Evolutionary conservation across 1,139 yeast genomes (phyloP).

Genomic region (Diutina pseudorugosa): DNA sequence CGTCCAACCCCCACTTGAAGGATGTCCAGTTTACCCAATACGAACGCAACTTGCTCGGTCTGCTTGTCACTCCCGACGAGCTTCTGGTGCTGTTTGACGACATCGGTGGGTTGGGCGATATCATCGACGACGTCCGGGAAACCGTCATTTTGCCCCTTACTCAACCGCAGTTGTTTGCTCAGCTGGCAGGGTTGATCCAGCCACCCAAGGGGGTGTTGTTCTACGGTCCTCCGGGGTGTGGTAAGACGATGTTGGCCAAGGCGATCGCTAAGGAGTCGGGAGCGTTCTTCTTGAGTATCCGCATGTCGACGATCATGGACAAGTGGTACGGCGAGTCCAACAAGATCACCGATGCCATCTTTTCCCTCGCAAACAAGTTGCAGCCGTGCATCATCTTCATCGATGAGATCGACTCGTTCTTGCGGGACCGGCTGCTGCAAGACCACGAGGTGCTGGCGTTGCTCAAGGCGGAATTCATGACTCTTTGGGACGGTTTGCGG

Average conservation of each 20-base stretch:
- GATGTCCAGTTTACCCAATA: slow-evolving; percentile 53
- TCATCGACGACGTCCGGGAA: slow-evolving; percentile 77
- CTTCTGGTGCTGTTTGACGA: slow-evolving; percentile 64
- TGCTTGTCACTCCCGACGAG: slow-evolving; percentile 79
- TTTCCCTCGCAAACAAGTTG: slow-evolving; percentile 77
- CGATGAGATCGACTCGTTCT: slow-evolving; percentile 91
- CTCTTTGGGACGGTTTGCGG: slow-evolving; percentile 90
- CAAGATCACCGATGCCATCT: slow-evolving; percentile 87
- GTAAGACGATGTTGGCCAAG: slow-evolving; percentile 94
- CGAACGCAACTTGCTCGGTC: slow-evolving; percentile 62
- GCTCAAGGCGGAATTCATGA: slow-evolving; percentile 95
- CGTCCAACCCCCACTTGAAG: slow-evolving; percentile 47
- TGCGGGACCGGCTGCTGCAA: slow-evolving; percentile 70
- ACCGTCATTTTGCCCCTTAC: slow-evolving; percentile 83
- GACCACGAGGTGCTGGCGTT: slow-evolving; percentile 97
- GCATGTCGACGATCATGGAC: slow-evolving; percentile 94
- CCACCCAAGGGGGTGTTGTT: slow-evolving; percentile 92
- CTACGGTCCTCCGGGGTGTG: slow-evolving; percentile 97
- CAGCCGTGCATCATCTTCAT: slow-evolving; percentile 93
- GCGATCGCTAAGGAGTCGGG: slow-evolving; percentile 90
- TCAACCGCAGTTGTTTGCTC: slow-evolving; percentile 50
- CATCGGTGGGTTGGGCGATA: slow-evolving; percentile 78
- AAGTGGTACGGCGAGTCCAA: slow-evolving; percentile 98
- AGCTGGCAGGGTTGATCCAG: slow-evolving; percentile 54
- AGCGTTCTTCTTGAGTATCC: slow-evolving; percentile 81